Conservation (phyloP, 768 basidiomycete genomes). For the Hygrophorus russula region DNA sequence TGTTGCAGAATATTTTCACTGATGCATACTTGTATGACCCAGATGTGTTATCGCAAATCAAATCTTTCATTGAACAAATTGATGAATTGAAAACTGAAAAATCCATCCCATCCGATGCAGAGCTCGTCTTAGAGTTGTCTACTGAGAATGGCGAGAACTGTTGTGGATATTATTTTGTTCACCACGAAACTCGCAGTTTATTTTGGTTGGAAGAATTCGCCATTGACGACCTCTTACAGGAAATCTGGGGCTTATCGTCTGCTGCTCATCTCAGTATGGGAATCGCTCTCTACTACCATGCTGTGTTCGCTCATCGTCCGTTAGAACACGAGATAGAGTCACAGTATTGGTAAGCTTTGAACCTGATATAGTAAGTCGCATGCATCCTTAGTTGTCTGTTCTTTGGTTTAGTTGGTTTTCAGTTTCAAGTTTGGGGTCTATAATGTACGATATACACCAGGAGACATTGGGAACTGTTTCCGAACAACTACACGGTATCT, state of each 20-base stretch:
- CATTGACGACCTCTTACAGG: constrained; percentile 19
- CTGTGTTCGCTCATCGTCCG: not conserved
- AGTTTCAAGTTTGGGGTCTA: too few species aligned
- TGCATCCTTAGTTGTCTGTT: not conserved
- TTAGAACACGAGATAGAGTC: constrained; percentile 27
- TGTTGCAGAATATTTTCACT: constrained; percentile 37
- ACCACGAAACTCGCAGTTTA: constrained; percentile 31
- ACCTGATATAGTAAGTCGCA: not conserved
- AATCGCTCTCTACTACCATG: not conserved
- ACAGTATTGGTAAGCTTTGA: constrained; percentile 26
- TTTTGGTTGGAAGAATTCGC: constrained; percentile 44
- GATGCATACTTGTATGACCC: constrained; percentile 40
- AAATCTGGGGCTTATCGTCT: constrained; percentile 25
- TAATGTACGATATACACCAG: too few species aligned
- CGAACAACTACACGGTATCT: constrained; percentile 16
- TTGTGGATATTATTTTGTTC: constrained; percentile 19
- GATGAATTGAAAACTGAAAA: constrained; percentile 7
- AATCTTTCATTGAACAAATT: constrained; percentile 21
- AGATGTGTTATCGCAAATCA: constrained; percentile 20
- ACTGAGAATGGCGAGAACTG: constrained; percentile 8
- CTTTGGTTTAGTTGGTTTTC: too few species aligned
- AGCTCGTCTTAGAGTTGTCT: constrained; percentile 36
- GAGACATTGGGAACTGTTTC: constrained; percentile 26
- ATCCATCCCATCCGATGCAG: constrained; percentile 13
- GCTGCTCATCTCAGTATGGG: constrained; percentile 29